Conservation (phyloP, 2,329 filamentous ascomycete species). For the Mollisiaceae sp. region DNA sequence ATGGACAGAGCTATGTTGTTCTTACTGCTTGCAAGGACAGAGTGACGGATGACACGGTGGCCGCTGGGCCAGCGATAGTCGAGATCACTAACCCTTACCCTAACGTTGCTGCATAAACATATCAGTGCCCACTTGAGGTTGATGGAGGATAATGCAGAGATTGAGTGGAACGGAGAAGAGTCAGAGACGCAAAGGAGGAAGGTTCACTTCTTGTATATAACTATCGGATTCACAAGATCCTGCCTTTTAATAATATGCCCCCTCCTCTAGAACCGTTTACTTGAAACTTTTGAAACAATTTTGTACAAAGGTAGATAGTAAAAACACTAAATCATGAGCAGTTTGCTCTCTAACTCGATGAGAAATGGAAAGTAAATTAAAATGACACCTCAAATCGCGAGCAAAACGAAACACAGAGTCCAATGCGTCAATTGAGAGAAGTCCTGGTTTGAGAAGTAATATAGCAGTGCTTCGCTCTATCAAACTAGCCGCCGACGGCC, state of each 20-base stretch:
- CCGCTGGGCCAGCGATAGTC: conserved; percentile 44
- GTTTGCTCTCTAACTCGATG: no score
- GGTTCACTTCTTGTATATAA: background rate
- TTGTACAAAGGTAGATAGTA: no score
- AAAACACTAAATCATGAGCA: no score
- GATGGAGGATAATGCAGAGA: background rate
- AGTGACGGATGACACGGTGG: conserved; percentile 45
- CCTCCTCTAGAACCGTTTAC: background rate
- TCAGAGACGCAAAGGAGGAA: background rate
- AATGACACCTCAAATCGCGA: background rate
- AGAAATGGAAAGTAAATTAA: no score
- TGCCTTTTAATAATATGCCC: background rate
- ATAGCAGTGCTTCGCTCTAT: background rate
- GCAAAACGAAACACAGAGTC: background rate
- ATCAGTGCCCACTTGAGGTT: background rate
- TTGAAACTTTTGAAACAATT: background rate
- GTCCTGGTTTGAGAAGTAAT: background rate
- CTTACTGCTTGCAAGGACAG: conserved; percentile 44
- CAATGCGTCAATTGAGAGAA: background rate
- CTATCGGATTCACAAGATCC: background rate
- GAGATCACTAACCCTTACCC: conserved; percentile 37
- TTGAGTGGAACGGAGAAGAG: background rate
- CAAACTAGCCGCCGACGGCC: background rate
- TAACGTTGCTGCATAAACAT: background rate
- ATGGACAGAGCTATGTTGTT: conserved; percentile 48